Evolutionary conservation across 805 yeast species (phyloP), one percentile per base, ranked within the genome.

Genomic region (Kodamaea laetipori): DNA sequence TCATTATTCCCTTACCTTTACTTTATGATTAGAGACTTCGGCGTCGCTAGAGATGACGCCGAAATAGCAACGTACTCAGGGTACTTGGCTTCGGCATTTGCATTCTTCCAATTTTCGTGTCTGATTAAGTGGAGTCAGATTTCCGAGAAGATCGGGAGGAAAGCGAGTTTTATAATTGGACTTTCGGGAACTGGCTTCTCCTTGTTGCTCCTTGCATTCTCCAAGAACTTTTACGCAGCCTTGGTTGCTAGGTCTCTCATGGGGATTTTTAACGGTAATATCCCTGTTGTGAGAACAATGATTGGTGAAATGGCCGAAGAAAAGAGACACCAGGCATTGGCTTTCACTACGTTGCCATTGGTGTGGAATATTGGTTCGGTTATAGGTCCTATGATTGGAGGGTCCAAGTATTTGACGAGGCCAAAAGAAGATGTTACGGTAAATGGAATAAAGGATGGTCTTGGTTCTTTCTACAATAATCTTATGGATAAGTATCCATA

Each of bases 401-500:
- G 69, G 2, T 59, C 61, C 9, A 45, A 43, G 28, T 56, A 52
- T 44, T 52, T 64, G 35, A 61, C 67, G 7, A 46, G 60, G 12
- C 67, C 69, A 10, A 37, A 37, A 25, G 28, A 23, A n/a, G 32
- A 37, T 11, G 12, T 6, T 9, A 18, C 27, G 8, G 17, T 15
- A 6, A 4, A 12, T 9, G 34, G 34, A 4, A 4, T 30, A 6
- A 58, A 54, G 23, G 60, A 58, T 5, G 19, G 36, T 5, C 7
- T 27, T 4, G 12, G 7, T 6, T 44, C 46, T 9, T 35, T 49
- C 18, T 61, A 68, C 45, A 64, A 65, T 13, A 32, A 35, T 9
- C 66, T 69, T 35, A 44, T 67, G 16, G 46, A 53, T 8, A 55
- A 53, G n/a, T 52, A 63, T 43, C 74, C 74, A 3, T 69, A 69